Percentiles rank a stretch among this genome's conserved stretches.
Evolutionary conservation across 2,329 filamentous ascomycete species (phyloP).

Genomic region (Teratosphaeria pseudoeucalypti): DNA sequence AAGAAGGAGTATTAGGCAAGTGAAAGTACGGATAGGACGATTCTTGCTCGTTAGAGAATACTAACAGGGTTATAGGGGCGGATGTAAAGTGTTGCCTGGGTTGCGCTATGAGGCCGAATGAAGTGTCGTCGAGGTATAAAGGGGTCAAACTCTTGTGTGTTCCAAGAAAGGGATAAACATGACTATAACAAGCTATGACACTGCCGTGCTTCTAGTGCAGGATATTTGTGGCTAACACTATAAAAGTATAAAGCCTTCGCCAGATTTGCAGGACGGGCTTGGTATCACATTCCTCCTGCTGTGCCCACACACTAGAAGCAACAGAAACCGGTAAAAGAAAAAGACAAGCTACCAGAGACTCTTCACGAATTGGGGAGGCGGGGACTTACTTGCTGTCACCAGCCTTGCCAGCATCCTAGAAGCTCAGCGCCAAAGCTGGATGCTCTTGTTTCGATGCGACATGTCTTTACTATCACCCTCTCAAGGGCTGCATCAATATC

Average conservation of each 20-base stretch:
- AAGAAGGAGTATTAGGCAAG: slow-evolving; percentile 44
- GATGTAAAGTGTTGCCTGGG: slow-evolving; percentile 34
- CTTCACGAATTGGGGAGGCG: background rate
- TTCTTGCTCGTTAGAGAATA: slow-evolving; percentile 33
- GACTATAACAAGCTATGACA: background rate
- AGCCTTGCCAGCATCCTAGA: background rate
- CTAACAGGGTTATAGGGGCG: slow-evolving; percentile 26
- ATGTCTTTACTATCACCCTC: no score
- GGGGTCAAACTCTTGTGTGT: slow-evolving; percentile 29
- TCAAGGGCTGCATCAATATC: no score
- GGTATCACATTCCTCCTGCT: background rate
- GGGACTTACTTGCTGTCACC: background rate
- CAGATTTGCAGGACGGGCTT: background rate
- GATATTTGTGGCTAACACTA: background rate
- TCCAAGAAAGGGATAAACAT: slow-evolving; percentile 23
- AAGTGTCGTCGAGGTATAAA: slow-evolving; percentile 39
- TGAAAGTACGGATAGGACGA: slow-evolving; percentile 31
- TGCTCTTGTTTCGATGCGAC: background rate
- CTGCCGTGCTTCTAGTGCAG: background rate
- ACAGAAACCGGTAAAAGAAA: background rate
- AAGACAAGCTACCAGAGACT: background rate
- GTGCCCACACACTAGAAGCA: no score
- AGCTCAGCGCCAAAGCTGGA: background rate
- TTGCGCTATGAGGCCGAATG: slow-evolving; percentile 26
- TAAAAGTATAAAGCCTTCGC: background rate